These are phyloP conservation scores for Eucalyptus regnans DNA, from an alignment of 345 rosid species.

Conservation along the genomic window DNA sequence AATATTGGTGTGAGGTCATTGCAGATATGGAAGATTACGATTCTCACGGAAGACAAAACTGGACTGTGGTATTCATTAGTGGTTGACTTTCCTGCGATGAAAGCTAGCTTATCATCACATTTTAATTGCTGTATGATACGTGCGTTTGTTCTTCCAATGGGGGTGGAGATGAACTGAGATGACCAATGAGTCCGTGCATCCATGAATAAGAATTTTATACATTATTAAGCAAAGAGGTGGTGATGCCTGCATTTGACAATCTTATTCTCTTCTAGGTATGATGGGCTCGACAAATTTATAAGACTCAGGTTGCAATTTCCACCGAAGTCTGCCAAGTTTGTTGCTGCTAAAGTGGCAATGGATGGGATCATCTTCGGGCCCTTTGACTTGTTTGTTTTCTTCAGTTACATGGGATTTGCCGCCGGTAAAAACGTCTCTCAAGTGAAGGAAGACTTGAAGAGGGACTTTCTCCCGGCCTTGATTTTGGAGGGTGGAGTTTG, in stretches of 20 bases:
- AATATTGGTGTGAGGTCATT: background rate
- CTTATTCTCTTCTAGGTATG: slow-evolving; percentile 38
- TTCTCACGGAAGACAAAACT: background rate
- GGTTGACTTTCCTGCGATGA: background rate
- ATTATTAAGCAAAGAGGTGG: background rate
- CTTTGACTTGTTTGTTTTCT: slow-evolving; percentile 66
- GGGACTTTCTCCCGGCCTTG: slow-evolving; percentile 92
- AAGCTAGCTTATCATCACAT: background rate
- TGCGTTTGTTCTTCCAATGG: background rate
- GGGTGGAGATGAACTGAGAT: background rate
- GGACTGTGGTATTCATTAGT: background rate
- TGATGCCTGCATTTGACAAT: background rate
- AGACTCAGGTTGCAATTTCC: slow-evolving; percentile 43
- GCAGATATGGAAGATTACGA: background rate
- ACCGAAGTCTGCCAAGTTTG: slow-evolving; percentile 61
- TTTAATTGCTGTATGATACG: background rate
- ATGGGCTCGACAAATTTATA: slow-evolving; percentile 68
- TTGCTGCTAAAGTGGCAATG: slow-evolving; percentile 80
- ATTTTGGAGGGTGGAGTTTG: slow-evolving; percentile 75
- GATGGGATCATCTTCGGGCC: slow-evolving; percentile 91
- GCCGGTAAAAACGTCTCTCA: slow-evolving; percentile 49
- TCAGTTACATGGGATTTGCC: slow-evolving; percentile 83
- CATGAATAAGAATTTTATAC: background rate
- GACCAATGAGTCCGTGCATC: background rate
- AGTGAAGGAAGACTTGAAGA: slow-evolving; percentile 79